These are phyloP conservation scores for Euphrasia confusa DNA, from an alignment of 257 asterid species.

Conservation along the genomic window DNA sequence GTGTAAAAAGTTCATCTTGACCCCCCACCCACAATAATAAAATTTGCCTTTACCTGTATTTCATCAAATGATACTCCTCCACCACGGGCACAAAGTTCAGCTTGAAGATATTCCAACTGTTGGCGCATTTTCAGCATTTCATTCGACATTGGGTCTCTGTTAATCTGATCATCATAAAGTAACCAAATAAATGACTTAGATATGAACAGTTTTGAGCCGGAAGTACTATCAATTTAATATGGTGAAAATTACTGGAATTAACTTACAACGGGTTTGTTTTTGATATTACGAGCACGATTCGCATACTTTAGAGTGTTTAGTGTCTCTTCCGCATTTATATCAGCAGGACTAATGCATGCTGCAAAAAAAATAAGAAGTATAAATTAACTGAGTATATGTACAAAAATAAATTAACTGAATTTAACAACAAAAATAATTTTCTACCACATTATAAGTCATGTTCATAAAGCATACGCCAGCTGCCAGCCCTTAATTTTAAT, in stretches of 20 bases:
- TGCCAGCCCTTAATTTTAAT: background rate
- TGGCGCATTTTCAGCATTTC: slow-evolving; percentile 99
- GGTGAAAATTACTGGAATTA: slow-evolving; percentile 10
- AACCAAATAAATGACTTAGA: slow-evolving; percentile 18
- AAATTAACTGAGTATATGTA: too few relatives aligned
- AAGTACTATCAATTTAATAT: background rate
- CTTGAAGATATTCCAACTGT: slow-evolving; percentile 87
- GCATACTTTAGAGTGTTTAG: slow-evolving; percentile 96
- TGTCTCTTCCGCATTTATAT: slow-evolving; percentile 98
- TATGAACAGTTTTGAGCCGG: slow-evolving; percentile 18
- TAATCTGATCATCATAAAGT: slow-evolving; percentile 46
- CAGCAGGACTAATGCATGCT: slow-evolving; percentile 99
- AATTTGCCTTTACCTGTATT: slow-evolving; percentile 56
- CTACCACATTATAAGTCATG: background rate
- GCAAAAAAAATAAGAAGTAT: slow-evolving; percentile 18
- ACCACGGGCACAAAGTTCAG: slow-evolving; percentile 94
- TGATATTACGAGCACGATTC: slow-evolving; percentile 98
- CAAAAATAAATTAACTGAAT: background rate
- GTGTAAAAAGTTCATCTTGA: background rate
- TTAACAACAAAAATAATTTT: background rate
- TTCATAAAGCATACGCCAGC: slow-evolving; percentile 13
- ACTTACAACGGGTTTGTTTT: slow-evolving; percentile 96
- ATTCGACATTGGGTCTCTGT: slow-evolving; percentile 86
- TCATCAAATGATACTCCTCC: slow-evolving; percentile 86
- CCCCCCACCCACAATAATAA: background rate